Conservation (phyloP, 164 flowering plant genomes). For the Akebia trifoliata region DNA sequence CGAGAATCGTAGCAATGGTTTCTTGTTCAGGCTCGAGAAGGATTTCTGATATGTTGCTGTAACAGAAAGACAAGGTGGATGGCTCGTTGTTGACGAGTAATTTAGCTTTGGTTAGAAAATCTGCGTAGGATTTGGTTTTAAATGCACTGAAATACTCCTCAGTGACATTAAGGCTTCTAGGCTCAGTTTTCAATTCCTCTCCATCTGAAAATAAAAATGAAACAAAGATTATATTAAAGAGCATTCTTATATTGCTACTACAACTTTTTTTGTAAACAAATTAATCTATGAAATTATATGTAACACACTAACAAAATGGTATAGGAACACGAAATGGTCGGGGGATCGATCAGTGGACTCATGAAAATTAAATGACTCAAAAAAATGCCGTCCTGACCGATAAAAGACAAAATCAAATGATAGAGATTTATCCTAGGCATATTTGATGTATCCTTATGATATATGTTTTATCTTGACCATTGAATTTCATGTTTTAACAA, state of each 20-base stretch:
- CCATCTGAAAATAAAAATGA: slow-evolving; percentile 18
- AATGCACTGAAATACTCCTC: slow-evolving; percentile 53
- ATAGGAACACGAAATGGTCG: too few relatives aligned
- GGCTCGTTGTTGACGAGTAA: slow-evolving; percentile 22
- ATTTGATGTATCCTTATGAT: too few relatives aligned
- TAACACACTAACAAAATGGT: too few relatives aligned
- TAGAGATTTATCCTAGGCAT: too few relatives aligned
- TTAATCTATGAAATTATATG: not conserved
- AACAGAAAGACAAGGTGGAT: slow-evolving; percentile 16
- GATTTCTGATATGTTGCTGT: slow-evolving; percentile 24
- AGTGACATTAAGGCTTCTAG: slow-evolving; percentile 34
- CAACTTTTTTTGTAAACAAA: too few relatives aligned
- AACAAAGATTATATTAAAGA: not conserved
- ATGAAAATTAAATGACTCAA: too few relatives aligned
- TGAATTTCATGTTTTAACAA: too few relatives aligned
- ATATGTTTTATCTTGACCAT: too few relatives aligned
- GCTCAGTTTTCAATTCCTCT: slow-evolving; percentile 15
- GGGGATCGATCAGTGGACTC: too few relatives aligned
- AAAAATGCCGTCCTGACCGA: too few relatives aligned
- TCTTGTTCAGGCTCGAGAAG: slow-evolving; percentile 63
- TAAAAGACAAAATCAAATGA: too few relatives aligned
- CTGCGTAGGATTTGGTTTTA: slow-evolving; percentile 51
- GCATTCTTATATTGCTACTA: not conserved
- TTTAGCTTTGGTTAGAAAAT: slow-evolving; percentile 45
- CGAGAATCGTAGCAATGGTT: slow-evolving; percentile 31